Evolutionary conservation across 2,329 filamentous ascomycete genomes (phyloP), one percentile per base, ranked within the genome.

Genomic region (Sarocladiaceae sp.): DNA sequence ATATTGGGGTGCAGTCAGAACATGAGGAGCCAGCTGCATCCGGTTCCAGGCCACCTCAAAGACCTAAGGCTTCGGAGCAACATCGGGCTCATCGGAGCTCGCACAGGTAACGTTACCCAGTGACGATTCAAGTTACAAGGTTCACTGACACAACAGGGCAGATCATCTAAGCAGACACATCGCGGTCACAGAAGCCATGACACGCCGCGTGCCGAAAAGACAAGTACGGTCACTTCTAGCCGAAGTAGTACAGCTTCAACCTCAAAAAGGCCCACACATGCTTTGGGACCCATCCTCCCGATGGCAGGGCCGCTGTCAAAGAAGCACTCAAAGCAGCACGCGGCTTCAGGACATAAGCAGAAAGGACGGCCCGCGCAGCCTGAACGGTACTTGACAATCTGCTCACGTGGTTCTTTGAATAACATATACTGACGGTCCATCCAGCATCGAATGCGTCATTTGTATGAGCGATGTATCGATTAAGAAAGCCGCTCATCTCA

Each of bases 401-500:
- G n/a, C n/a, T n/a, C n/a, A n/a, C n/a, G n/a, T n/a, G n/a, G n/a
- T n/a, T n/a, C n/a, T n/a, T n/a, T n/a, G 4, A 19, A 18, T 10
- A 4, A 16, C 5, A 11, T 6, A 29, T 27, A 23, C 23, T 41
- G 24, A 41, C 15, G 10, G 18, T 11, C 6, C 6, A 15, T 12
- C 12, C 40, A 88, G 82, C 47, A 73, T 83, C 34, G 76, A 84
- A 55, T 95, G 88, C 55, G 67, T 88, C 39, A 78, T 77, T 19
- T 95, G 88, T 58, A 67, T 82, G 57, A 82, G 86, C 50, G 81
- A 87, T 49, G 66, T 85, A 2, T 78, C 81, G 1, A 57, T 73
- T 9, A 70, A 70, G 47, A 81, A 79, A 60, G 76, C 83, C 26
- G 81, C 81, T 29, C 85, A 82, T 59, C 75, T 95, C 27, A 76